Conservation (phyloP, 768 basidiomycete species). For the Leccinellum luteum region DNA sequence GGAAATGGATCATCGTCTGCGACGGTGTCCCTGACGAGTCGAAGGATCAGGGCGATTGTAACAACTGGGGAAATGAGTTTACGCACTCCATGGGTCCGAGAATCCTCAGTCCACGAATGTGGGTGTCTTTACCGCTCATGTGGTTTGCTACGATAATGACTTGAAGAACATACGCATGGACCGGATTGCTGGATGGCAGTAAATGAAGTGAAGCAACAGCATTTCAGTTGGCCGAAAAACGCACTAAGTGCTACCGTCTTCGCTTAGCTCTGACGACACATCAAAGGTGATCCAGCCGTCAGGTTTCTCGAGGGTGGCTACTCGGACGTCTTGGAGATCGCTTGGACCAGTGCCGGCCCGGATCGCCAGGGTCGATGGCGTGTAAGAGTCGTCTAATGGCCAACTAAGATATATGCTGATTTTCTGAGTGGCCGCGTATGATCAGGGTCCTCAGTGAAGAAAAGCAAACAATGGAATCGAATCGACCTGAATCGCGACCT, state of each 20-base stretch:
- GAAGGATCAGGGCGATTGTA: constrained; percentile 1
- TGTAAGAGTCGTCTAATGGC: constrained; percentile 92
- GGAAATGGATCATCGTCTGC: constrained; percentile 70
- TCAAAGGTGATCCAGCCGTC: constrained; percentile 93
- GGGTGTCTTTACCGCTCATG: constrained; percentile 98
- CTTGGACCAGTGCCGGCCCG: constrained; percentile 89
- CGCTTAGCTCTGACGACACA: constrained; percentile 73
- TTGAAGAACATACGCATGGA: constrained; percentile 88
- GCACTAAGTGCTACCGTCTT: constrained; percentile 78
- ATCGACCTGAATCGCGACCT: constrained; percentile 82
- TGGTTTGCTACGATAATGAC: constrained; percentile 90
- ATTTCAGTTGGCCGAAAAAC: constrained; percentile 23
- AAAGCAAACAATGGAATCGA: neutral
- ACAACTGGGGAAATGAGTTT: neutral
- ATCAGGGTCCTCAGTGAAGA: constrained; percentile 2
- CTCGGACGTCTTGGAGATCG: constrained; percentile 89
- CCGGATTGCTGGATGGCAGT: constrained; percentile 59
- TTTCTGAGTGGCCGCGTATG: constrained; percentile 51
- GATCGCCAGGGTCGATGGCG: constrained; percentile 86
- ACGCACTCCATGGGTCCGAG: constrained; percentile 80
- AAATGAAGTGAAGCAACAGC: neutral
- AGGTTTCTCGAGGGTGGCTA: constrained; percentile 84
- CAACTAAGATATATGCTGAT: constrained; percentile 80
- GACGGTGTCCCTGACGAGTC: constrained; percentile 36
- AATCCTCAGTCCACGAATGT: constrained; percentile 88